phyloP scores from a whole-genome alignment of 345 rosid species.

The Draba incana region DNA sequence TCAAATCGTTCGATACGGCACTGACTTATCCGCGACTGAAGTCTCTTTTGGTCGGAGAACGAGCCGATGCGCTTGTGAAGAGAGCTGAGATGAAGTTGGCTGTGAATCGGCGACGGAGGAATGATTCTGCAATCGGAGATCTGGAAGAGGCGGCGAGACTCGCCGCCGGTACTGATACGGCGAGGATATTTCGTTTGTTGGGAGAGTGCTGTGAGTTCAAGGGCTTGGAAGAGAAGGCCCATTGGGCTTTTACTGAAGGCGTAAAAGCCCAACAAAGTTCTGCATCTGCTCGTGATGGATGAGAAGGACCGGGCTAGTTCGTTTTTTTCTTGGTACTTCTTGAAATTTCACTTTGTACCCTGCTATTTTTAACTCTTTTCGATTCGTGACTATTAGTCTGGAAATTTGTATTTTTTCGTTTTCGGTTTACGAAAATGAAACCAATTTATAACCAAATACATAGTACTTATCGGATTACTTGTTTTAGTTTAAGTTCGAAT shows the following conservation, averaged over 20 bases:
- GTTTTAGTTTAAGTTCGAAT: no score
- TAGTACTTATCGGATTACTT: no score
- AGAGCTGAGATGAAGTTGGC: slow-evolving; percentile 65
- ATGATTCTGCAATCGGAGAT: slow-evolving; percentile 62
- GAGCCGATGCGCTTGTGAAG: slow-evolving; percentile 53
- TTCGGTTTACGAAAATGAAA: no score
- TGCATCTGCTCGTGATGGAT: neutral
- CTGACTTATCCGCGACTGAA: slow-evolving; percentile 53
- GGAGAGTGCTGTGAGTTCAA: slow-evolving; percentile 52
- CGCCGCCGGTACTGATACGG: slow-evolving; percentile 36
- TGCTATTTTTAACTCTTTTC: neutral
- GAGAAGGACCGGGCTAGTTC: no score
- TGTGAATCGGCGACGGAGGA: slow-evolving; percentile 56
- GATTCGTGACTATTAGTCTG: neutral
- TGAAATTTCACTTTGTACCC: slow-evolving; percentile 26
- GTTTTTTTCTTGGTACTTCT: no score
- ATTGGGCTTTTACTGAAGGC: slow-evolving; percentile 38
- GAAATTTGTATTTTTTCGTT: no score
- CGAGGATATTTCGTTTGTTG: slow-evolving; percentile 43
- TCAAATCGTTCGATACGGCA: slow-evolving; percentile 60
- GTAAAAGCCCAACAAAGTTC: slow-evolving; percentile 36
- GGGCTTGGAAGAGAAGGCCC: slow-evolving; percentile 35
- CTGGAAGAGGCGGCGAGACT: slow-evolving; percentile 51
- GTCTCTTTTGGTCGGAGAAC: slow-evolving; percentile 49
- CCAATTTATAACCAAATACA: no score